A percentile compares a stretch with the other conserved stretches of the same genome.
These are phyloP conservation scores for Ustilago tritici DNA, from an alignment of 1,284 basidiomycete species.

Conservation along the genomic window DNA sequence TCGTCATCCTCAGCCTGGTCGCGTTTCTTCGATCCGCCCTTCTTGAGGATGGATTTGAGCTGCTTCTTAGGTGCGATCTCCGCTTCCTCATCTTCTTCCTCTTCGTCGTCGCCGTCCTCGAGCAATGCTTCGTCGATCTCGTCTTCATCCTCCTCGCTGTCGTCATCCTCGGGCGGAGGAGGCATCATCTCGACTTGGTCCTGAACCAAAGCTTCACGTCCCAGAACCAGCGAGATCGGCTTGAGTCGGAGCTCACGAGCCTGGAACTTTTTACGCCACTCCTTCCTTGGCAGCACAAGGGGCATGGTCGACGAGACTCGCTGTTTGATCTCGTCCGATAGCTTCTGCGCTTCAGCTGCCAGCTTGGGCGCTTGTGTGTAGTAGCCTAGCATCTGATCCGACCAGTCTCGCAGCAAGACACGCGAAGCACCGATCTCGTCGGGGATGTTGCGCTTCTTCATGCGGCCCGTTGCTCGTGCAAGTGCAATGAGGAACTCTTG, in stretches of 20 bases:
- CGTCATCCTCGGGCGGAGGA: slow-evolving; percentile 53
- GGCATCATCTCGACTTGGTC: slow-evolving; percentile 48
- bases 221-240: slow-evolving; percentile 46
- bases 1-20: slow-evolving; percentile 17
- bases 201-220: slow-evolving; percentile 44
- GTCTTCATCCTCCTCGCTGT: slow-evolving; percentile 54
- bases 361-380: slow-evolving; percentile 58
- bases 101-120: slow-evolving; percentile 41
- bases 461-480: slow-evolving; percentile 57
- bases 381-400: slow-evolving; percentile 61
- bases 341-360: slow-evolving; percentile 34
- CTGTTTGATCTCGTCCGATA: slow-evolving; percentile 36
- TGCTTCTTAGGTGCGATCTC: slow-evolving; percentile 24
- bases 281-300: slow-evolving; percentile 47
- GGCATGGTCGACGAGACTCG: slow-evolving; percentile 23
- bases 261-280: slow-evolving; percentile 56
- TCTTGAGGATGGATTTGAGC: slow-evolving; percentile 57
- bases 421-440: slow-evolving; percentile 61
- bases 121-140: slow-evolving; percentile 52
- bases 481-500: slow-evolving; percentile 66
- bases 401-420: slow-evolving; percentile 65
- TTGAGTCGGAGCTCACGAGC: slow-evolving; percentile 56
- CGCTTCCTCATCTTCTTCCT: slow-evolving; percentile 43
- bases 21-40: slow-evolving; percentile 35
- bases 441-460: slow-evolving; percentile 62